Percentiles rank a stretch among this genome's conserved stretches.
These are phyloP conservation scores for Quercus parvula DNA, from an alignment of 306 rosid genomes.

Conservation along the genomic window DNA sequence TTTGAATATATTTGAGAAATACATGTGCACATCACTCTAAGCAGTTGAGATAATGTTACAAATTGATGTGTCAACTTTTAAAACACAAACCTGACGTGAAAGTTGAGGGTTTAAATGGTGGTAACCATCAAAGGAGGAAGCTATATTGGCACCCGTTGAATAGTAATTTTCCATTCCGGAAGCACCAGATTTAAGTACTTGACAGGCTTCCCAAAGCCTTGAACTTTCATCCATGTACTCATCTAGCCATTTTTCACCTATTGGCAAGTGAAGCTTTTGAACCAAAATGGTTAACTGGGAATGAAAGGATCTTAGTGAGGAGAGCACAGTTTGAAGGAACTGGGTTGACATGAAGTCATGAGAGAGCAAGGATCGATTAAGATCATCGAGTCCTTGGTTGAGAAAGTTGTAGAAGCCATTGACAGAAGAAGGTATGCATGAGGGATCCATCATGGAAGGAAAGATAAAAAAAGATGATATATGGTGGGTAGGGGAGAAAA, in stretches of 20 bases:
- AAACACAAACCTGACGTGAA: conserved; percentile 50
- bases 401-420: conserved; percentile 77
- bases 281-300: conserved; percentile 66
- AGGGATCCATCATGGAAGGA: conserved; percentile 58
- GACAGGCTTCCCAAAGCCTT: conserved; percentile 77
- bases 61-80: not conserved
- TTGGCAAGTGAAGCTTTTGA: conserved; percentile 63
- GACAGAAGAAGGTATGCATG: conserved; percentile 66
- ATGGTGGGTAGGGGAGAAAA: conserved; percentile 6
- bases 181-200: conserved; percentile 65
- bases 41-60: not conserved
- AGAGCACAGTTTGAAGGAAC: conserved; percentile 65
- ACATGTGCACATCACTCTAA: not conserved
- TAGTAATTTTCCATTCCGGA: conserved; percentile 56
- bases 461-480: conserved; percentile 2
- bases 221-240: conserved; percentile 94
- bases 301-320: conserved; percentile 64
- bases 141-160: conserved; percentile 35
- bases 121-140: conserved; percentile 46
- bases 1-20: not conserved
- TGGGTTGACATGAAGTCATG: conserved; percentile 66
- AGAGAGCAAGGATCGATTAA: conserved; percentile 43
- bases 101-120: conserved; percentile 49
- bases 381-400: conserved; percentile 57
- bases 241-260: conserved; percentile 86